These are phyloP conservation scores for Spathaspora sp. DNA, from an alignment of 1,139 yeast species.

Conservation along the genomic window DNA sequence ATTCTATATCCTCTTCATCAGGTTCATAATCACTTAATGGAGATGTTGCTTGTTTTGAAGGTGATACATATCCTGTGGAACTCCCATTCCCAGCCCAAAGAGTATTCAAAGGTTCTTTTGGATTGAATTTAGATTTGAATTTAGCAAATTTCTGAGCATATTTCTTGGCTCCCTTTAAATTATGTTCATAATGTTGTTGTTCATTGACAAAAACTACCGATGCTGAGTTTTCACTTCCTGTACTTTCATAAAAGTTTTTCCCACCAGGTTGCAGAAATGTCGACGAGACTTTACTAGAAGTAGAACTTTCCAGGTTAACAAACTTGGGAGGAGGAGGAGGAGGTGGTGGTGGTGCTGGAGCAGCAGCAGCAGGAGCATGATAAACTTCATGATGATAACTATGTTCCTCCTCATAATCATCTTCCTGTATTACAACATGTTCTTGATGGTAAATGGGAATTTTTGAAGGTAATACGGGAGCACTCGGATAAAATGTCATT, in stretches of 20 bases:
- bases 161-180: conserved; percentile 20
- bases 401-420: conserved; percentile 2
- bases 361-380: background rate
- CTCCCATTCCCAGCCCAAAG: conserved; percentile 22
- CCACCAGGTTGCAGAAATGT: conserved; percentile 16
- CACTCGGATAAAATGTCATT: conserved; percentile 83
- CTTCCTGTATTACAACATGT: conserved; percentile 6
- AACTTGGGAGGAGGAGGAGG: conserved; percentile 17
- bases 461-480: conserved; percentile 50
- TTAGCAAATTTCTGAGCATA: conserved; percentile 29
- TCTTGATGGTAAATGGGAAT: conserved; percentile 14
- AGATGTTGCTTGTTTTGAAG: background rate
- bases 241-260: conserved; percentile 8
- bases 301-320: conserved; percentile 19
- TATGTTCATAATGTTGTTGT: conserved; percentile 12
- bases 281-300: conserved; percentile 14
- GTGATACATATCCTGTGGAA: conserved; percentile 10
- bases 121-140: conserved; percentile 31
- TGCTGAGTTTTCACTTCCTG: conserved; percentile 8
- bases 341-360: no score
- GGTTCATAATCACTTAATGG: background rate
- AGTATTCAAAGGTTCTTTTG: conserved; percentile 36
- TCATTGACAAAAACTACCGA: conserved; percentile 17
- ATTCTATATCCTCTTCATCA: background rate
- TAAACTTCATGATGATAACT: background rate